Base-by-base conservation (phyloP, 495 filamentous ascomycete species). In the Penicillium waksmanii region DNA sequence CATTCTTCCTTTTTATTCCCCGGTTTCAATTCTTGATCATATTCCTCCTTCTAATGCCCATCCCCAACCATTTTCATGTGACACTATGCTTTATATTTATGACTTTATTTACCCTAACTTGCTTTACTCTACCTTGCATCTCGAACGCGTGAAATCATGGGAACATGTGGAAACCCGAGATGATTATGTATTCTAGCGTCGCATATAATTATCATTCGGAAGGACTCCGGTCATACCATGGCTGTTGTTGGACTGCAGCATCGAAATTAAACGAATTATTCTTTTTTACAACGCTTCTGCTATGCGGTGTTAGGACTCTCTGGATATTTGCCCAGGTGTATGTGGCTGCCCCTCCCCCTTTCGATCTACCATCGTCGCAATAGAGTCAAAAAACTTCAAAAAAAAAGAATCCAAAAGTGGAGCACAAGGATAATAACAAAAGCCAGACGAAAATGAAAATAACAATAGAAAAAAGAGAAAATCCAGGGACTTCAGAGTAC, bases 181-280 rank as follows among this genome's bases (percentile, higher is more conserved):
- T 47, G 21, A 38, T 53, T 60, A 44, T 72, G 65, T 70, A 74
- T 58, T 66, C 58, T 72, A 74, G 73, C 69, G 70, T 58, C 60
- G 54, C 60, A 63, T 67, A 48, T 53, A 61, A 31, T 31, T 31
- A 31, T 46, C 43, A 46, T 21, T n/a, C 13, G 43, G 43, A 46
- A 8, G 5, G 7, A 18, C 15, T 10, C 3, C 43, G 17, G 9
- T 21, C 43, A 21, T 21, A 1, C 43, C 9, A 8, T 18, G 17
- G 17, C 43, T 46, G n/a, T n/a, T 23, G 17, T 46, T 46, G 43
- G 17, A 12, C 10, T 46, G 10, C 43, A 17, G 17, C 4, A 18
- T 46, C 17, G 13, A 46, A 18, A 18, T 19, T 18, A 21, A 46
- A 46, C 7, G 17, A 46, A 17, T 11, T 18, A 19, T 46, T 46